Evolutionary conservation across 2,329 filamentous ascomycete genomes (phyloP).

Genomic region (Knufia petricola): DNA sequence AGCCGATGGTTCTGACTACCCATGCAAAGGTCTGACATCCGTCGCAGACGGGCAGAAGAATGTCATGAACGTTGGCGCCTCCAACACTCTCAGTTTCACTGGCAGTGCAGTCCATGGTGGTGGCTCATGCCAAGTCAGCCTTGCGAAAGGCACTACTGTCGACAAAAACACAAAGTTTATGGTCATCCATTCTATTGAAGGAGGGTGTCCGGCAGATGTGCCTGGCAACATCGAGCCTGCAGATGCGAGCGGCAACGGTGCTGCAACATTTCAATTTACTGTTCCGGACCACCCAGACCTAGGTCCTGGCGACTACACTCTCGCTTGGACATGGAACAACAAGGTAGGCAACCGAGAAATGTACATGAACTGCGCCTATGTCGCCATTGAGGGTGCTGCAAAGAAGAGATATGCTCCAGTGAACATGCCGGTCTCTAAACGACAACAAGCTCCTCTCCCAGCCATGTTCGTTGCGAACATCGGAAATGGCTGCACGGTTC

Average conservation of each 20-base stretch:
- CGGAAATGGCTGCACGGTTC: conserved; percentile 45
- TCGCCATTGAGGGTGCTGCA: conserved; percentile 50
- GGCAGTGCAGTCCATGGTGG: conserved; percentile 78
- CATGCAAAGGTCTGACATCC: conserved; percentile 58
- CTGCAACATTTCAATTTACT: conserved; percentile 56
- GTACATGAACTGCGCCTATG: conserved; percentile 91
- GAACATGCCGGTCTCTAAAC: conserved; percentile 18
- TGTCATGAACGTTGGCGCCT: conserved; percentile 53
- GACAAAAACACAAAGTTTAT: conserved; percentile 64
- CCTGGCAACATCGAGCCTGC: conserved; percentile 51
- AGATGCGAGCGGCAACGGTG: conserved; percentile 35
- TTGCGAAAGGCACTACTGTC: conserved; percentile 68
- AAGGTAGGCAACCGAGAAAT: conserved; percentile 86
- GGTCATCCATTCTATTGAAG: conserved; percentile 79
- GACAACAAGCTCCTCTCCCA: conserved; percentile 46
- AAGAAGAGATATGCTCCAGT: conserved; percentile 34
- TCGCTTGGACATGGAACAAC: conserved; percentile 96
- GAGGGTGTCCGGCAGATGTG: conserved; percentile 64
- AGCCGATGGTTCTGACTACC: conserved; percentile 57
- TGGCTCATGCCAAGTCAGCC: conserved; percentile 79
- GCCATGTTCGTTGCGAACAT: conserved; percentile 65
- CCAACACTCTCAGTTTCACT: conserved; percentile 53
- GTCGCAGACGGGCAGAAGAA: conserved; percentile 36
- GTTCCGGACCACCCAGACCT: conserved; percentile 56
- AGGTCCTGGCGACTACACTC: conserved; percentile 63